These are phyloP conservation scores for Aspergillus niger DNA, from an alignment of 2,329 filamentous ascomycete species.

Conservation along the genomic window DNA sequence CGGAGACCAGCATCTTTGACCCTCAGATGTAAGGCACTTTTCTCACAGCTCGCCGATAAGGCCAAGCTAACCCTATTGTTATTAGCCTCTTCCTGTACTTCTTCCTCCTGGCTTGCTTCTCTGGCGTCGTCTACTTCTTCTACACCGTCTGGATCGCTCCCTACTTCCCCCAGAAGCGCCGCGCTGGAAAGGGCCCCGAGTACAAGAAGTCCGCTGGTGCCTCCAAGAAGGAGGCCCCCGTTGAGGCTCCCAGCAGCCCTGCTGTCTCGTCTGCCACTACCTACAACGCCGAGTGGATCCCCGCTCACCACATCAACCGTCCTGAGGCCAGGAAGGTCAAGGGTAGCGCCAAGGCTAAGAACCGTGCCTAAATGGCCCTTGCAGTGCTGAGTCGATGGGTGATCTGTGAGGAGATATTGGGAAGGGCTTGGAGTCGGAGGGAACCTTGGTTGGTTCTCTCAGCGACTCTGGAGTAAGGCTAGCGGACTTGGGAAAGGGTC, in stretches of 20 bases:
- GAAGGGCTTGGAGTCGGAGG: conserved; percentile 10
- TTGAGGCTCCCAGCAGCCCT: conserved; percentile 70
- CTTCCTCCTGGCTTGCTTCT: conserved; percentile 77
- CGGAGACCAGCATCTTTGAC: conserved; percentile 87
- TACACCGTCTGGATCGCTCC: conserved; percentile 98
- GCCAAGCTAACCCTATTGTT: neutral
- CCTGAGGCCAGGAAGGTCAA: conserved; percentile 69
- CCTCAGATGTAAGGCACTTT: conserved; percentile 75
- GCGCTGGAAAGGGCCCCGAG: conserved; percentile 64
- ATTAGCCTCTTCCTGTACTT: conserved; percentile 94
- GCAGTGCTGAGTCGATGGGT: conserved; percentile 3
- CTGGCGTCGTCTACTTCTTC: conserved; percentile 86
- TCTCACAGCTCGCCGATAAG: neutral
- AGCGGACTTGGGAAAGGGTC: conserved; percentile 17
- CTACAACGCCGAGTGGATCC: conserved; percentile 94
- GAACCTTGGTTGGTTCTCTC: conserved; percentile 13
- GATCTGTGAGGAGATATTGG: conserved; percentile 8
- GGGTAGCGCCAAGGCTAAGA: conserved; percentile 46
- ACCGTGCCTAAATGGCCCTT: conserved; percentile 31
- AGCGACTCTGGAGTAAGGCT: conserved; percentile 12
- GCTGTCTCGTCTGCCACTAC: conserved; percentile 70
- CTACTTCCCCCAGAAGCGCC: conserved; percentile 83
- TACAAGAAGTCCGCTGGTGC: conserved; percentile 64
- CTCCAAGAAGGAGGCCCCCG: conserved; percentile 67
- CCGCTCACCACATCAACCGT: conserved; percentile 82